Evolutionary conservation across 2,329 filamentous ascomycete genomes (phyloP).

Genomic region (Amylocarpus encephaloides): DNA sequence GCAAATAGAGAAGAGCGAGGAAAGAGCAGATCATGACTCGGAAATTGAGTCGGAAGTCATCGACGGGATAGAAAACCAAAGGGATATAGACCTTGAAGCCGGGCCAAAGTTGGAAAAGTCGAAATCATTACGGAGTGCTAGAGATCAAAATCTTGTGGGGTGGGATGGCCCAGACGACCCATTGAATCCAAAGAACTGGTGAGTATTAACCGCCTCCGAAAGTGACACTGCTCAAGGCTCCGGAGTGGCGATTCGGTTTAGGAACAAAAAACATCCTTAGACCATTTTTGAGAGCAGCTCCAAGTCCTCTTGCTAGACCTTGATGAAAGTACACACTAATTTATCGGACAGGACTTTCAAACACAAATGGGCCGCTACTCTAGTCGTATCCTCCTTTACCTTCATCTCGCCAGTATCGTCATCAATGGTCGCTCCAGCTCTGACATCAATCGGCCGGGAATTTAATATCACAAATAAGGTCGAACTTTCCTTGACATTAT

Average conservation of each 20-base stretch:
- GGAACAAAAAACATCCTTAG: too few relatives aligned
- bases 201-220: too few relatives aligned
- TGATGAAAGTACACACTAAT: too few relatives aligned
- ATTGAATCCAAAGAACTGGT: constrained; percentile 10
- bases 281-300: too few relatives aligned
- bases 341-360: not conserved
- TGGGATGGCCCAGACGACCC: constrained; percentile 18
- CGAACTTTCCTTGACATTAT: constrained; percentile 43
- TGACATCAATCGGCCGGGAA: constrained; percentile 45
- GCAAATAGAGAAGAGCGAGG: not conserved
- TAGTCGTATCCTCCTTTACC: constrained; percentile 40
- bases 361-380: constrained; percentile 42
- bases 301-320: too few relatives aligned
- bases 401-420: constrained; percentile 47
- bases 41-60: constrained; percentile 9
- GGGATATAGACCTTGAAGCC: constrained; percentile 7
- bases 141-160: constrained; percentile 13
- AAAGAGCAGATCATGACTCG: not conserved
- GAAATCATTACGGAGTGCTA: constrained; percentile 1
- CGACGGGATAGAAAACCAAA: constrained; percentile 10
- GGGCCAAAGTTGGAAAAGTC: constrained; percentile 8
- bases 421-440: constrained; percentile 45
- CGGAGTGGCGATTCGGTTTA: too few relatives aligned
- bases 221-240: too few relatives aligned
- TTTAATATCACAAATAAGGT: constrained; percentile 41